These are phyloP conservation scores for Sodiomyces alkalinus DNA, from an alignment of 2,329 filamentous ascomycete genomes.

Conservation along the genomic window DNA sequence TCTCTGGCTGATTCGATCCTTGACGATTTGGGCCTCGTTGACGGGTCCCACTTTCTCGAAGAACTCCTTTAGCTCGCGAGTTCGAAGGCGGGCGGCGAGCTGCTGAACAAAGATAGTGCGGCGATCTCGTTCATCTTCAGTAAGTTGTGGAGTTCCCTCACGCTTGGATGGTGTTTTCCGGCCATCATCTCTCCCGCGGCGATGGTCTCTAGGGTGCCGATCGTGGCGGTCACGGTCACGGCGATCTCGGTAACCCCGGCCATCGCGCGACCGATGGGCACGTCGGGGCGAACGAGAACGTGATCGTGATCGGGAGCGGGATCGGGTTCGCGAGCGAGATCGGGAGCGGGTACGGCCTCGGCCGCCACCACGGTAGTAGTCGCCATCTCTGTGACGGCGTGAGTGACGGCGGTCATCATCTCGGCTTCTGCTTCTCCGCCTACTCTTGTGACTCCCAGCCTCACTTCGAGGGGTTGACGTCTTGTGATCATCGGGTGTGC, in stretches of 20 bases:
- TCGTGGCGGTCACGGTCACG: slow-evolving; percentile 28
- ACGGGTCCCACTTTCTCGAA: slow-evolving; percentile 92
- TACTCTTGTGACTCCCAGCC: slow-evolving; percentile 66
- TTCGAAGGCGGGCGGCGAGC: slow-evolving; percentile 82
- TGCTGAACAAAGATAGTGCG: slow-evolving; percentile 98
- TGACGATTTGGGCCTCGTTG: slow-evolving; percentile 96
- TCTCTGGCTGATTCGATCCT: slow-evolving; percentile 89
- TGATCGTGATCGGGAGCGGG: slow-evolving; percentile 42
- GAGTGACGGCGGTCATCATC: slow-evolving; percentile 61
- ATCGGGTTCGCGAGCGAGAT: too few species aligned
- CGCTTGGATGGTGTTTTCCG: slow-evolving; percentile 21
- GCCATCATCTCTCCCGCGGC: slow-evolving; percentile 38
- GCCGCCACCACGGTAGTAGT: slow-evolving; percentile 42
- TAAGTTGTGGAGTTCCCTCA: slow-evolving; percentile 55
- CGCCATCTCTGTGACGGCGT: slow-evolving; percentile 59
- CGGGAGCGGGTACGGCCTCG: slow-evolving; percentile 38
- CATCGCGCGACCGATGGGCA: slow-evolving; percentile 39
- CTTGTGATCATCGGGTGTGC: slow-evolving; percentile 40
- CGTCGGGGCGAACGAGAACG: slow-evolving; percentile 58
- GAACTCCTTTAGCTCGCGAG: slow-evolving; percentile 83
- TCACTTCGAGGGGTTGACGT: slow-evolving; percentile 59
- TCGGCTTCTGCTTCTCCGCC: slow-evolving; percentile 64
- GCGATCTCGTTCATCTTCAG: slow-evolving; percentile 90
- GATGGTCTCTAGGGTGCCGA: slow-evolving; percentile 20
- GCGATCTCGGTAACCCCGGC: slow-evolving; percentile 40